These are phyloP conservation scores for Colletotrichum musae DNA, from an alignment of 2,329 filamentous ascomycete genomes.

Conservation along the genomic window DNA sequence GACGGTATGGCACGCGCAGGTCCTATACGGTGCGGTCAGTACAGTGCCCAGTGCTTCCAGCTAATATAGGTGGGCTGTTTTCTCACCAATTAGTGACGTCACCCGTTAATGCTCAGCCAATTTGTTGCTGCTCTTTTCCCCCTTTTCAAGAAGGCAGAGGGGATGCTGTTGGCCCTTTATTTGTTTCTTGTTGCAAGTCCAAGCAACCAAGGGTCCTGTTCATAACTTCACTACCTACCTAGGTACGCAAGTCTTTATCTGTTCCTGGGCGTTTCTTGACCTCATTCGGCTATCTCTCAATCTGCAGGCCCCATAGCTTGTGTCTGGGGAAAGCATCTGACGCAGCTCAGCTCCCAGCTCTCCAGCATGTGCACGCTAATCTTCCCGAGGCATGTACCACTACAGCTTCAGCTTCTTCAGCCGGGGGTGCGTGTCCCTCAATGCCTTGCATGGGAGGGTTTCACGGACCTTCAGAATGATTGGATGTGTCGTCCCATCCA, in stretches of 20 bases:
- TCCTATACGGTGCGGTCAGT: too few species aligned
- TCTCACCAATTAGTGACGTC: constrained; percentile 10
- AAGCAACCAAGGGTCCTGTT: background rate
- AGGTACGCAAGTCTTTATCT: background rate
- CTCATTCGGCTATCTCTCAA: constrained; percentile 25
- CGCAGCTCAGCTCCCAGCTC: background rate
- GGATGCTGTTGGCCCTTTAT: background rate
- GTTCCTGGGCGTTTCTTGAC: constrained; percentile 11
- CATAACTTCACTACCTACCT: background rate
- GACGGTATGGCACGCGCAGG: constrained; percentile 2
- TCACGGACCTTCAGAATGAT: too few species aligned
- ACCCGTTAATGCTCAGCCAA: background rate
- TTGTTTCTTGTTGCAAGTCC: background rate
- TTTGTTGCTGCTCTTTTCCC: background rate
- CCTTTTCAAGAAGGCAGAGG: background rate
- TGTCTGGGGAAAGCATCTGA: constrained; percentile 13
- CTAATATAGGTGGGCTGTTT: background rate
- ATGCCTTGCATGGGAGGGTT: constrained; percentile 15
- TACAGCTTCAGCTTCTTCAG: background rate
- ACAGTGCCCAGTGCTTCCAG: constrained; percentile 18
- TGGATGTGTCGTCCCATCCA: constrained; percentile 8
- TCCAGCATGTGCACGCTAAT: constrained; percentile 18
- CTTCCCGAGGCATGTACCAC: constrained; percentile 21
- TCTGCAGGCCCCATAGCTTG: constrained; percentile 21
- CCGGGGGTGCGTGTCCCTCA: background rate